phyloP scores from a whole-genome alignment of 139 green algal species.

The Coelastrella sp. region DNA sequence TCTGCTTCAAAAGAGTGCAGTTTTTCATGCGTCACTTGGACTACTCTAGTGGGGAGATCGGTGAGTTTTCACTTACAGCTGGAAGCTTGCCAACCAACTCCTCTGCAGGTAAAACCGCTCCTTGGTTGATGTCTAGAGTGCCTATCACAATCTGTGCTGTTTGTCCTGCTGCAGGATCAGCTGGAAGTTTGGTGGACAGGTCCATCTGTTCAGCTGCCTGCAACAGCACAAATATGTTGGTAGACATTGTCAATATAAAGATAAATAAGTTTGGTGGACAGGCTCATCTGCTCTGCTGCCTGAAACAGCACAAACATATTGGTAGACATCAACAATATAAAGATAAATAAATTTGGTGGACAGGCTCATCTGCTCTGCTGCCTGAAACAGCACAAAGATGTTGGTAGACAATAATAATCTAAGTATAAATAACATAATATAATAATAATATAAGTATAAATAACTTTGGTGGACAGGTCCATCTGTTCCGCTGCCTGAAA shows the following conservation, averaged over 20 bases:
- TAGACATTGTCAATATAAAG: no score
- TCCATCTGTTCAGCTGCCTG: constrained; percentile 60
- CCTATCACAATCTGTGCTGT: constrained; percentile 68
- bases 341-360: constrained; percentile 69
- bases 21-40: no score
- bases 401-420: no score
- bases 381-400: no score
- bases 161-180: constrained; percentile 32
- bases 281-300: no score
- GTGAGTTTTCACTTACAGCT: not conserved
- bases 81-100: constrained; percentile 74
- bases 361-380: constrained; percentile 52
- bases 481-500: no score
- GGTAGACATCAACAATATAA: not conserved
- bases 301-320: constrained; percentile 6
- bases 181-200: constrained; percentile 69
- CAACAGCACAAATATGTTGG: not conserved
- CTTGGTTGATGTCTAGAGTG: constrained; percentile 83
- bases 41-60: no score
- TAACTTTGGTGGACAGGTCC: no score
- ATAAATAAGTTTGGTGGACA: no score
- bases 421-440: no score
- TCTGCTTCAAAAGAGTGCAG: no score
- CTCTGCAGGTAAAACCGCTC: constrained; percentile 75
- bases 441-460: no score